Base-by-base conservation (phyloP, 805 yeast species). In the Blastobotrys chiropterorum region DNA sequence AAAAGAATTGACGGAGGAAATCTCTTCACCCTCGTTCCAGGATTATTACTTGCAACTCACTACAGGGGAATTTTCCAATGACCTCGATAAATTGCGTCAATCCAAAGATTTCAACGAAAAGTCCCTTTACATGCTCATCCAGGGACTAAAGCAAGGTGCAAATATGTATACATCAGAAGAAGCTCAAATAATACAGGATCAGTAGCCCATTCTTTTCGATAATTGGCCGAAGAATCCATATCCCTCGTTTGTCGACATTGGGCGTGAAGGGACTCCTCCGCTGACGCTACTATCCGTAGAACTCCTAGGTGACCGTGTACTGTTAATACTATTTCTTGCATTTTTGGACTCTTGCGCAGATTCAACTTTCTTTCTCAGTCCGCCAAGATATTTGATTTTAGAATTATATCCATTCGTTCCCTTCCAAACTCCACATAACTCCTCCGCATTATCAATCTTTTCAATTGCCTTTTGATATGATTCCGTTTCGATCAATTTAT, bases 21-120 rank as follows among this genome's bases (percentile, higher is more conserved):
- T 34, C 3, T 15, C 8, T 7, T n/a, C 20, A 15, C 22, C 22
- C 34, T 47, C 14, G 17, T 58, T 56, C 41, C 58, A 56, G 14
- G 59, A 74, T 50, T 75, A 73, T 52, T 79, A 76, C 63, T 72
- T 79, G 39, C 56, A 62, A 13, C 67, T 73, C 22, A 64, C 70
- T 38, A 77, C 79, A 48, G 68, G 76, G 11, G 75, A 75, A 58
- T 71, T 79, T 54, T 75, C 82, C 57, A 70, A 70, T 16, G 73
- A 73, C 42, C 65, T 71, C 22, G 66, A 61, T 8, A 59, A 71
- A 20, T 67, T 72, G 51, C 78, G 77, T 16, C 63, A 64, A 50
- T 73, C 78, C 50, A 65, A 77, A 7, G 72, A 71, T 15, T 76
- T 80, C 53, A 58, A 58, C 14, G 57, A 58, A 7, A 62, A 64